Conservation (phyloP, 345 rosid species). For the Acer campestre region DNA sequence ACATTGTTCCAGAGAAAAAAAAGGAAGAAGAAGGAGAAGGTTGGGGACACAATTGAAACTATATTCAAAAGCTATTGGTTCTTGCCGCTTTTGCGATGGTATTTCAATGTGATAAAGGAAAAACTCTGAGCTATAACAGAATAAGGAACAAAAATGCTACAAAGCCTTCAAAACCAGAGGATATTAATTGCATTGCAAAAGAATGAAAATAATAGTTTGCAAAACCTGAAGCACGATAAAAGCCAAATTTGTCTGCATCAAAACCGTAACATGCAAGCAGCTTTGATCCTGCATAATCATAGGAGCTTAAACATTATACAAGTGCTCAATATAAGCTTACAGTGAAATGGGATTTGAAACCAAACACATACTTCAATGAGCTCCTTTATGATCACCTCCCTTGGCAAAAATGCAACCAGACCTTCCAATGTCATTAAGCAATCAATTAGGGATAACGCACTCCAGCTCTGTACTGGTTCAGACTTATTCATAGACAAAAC, state of each 20-base stretch:
- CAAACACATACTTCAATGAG: constrained; percentile 65
- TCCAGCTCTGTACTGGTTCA: constrained; percentile 91
- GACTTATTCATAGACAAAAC: constrained; percentile 66
- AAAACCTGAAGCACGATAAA: constrained; percentile 78
- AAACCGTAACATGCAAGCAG: constrained; percentile 67
- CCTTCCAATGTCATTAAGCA: constrained; percentile 81
- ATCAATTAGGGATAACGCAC: constrained; percentile 73
- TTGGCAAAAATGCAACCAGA: constrained; percentile 63
- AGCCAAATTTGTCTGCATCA: constrained; percentile 72
- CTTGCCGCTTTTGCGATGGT: background rate
- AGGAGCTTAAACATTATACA: constrained; percentile 18
- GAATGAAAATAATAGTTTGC: constrained; percentile 18
- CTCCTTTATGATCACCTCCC: constrained; percentile 71
- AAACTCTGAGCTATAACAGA: background rate
- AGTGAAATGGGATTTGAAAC: constrained; percentile 20
- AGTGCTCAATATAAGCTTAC: constrained; percentile 14
- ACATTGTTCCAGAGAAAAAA: background rate
- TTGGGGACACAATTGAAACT: background rate
- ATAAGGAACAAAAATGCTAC: constrained; percentile 3
- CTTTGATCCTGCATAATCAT: constrained; percentile 57
- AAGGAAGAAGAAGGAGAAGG: background rate
- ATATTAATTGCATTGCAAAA: constrained; percentile 15
- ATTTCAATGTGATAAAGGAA: background rate
- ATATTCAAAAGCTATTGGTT: background rate
- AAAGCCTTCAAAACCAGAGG: constrained; percentile 4